These are phyloP conservation scores for Rhizopogon vesiculosus DNA, from an alignment of 768 basidiomycete genomes.

Conservation along the genomic window DNA sequence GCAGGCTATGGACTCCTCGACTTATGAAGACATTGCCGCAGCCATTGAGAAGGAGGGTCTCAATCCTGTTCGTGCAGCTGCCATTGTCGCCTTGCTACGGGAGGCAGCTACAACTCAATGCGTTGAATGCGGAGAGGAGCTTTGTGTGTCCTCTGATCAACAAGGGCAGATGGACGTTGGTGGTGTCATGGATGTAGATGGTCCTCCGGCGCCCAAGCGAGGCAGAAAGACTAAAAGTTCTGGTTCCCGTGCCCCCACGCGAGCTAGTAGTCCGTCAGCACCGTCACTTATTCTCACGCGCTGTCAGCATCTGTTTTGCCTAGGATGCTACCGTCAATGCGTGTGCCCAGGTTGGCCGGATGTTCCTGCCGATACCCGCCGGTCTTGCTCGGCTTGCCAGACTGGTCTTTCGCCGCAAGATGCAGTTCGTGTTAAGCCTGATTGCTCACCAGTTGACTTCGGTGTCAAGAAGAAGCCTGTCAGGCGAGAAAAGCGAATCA, in stretches of 20 bases:
- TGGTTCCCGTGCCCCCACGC: slow-evolving; percentile 64
- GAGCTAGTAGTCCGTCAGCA: slow-evolving; percentile 64
- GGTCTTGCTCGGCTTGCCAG: slow-evolving; percentile 78
- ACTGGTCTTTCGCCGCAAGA: slow-evolving; percentile 62
- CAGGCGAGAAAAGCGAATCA: slow-evolving; percentile 65
- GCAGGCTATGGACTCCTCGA: slow-evolving; percentile 42
- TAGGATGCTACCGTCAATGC: slow-evolving; percentile 76
- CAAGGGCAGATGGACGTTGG: slow-evolving; percentile 31
- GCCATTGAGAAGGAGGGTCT: slow-evolving; percentile 79
- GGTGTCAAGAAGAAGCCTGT: slow-evolving; percentile 55
- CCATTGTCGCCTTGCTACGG: slow-evolving; percentile 80
- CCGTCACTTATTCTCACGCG: slow-evolving; percentile 76
- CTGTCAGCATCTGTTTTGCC: slow-evolving; percentile 93
- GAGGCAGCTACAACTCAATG: slow-evolving; percentile 89
- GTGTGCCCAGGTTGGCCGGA: slow-evolving; percentile 82
- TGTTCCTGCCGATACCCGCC: slow-evolving; percentile 47
- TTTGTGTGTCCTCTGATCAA: slow-evolving; percentile 47
- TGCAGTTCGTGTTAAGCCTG: slow-evolving; percentile 76
- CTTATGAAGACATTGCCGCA: slow-evolving; percentile 75
- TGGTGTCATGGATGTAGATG: slow-evolving; percentile 44
- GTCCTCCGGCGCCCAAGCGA: slow-evolving; percentile 43
- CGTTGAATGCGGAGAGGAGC: slow-evolving; percentile 79
- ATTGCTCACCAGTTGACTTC: slow-evolving; percentile 37
- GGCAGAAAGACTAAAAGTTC: slow-evolving; percentile 50
- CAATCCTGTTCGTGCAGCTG: slow-evolving; percentile 64